Conservation (phyloP, 208 protist species). For the Paratrypanosoma confusum region DNA sequence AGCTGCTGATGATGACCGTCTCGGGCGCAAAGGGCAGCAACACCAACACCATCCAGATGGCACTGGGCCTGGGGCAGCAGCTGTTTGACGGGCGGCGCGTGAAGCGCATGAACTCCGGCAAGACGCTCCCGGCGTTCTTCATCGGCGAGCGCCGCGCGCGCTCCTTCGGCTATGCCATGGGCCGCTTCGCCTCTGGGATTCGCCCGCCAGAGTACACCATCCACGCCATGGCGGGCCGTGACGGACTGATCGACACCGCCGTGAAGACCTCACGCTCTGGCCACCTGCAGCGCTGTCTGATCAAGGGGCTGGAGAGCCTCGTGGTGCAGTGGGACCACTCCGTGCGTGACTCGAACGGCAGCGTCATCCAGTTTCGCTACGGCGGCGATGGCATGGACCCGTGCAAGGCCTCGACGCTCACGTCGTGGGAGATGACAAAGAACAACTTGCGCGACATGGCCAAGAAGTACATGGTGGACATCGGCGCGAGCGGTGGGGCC, state of each 20-base stretch:
- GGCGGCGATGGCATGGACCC: constrained; percentile 98
- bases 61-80: constrained; percentile 94
- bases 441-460: constrained; percentile 64
- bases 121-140: constrained; percentile 93
- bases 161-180: constrained; percentile 86
- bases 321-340: constrained; percentile 93
- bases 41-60: constrained; percentile 98
- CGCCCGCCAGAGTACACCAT: constrained; percentile 98
- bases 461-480: constrained; percentile 45
- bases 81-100: constrained; percentile 98
- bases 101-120: constrained; percentile 93
- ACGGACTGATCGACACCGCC: constrained; percentile 99
- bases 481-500: constrained; percentile 9
- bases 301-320: constrained; percentile 95
- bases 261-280: constrained; percentile 99
- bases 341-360: constrained; percentile 91
- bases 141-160: constrained; percentile 54
- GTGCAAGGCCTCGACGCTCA: constrained; percentile 87
- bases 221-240: constrained; percentile 99
- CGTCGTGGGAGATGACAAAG: constrained; percentile 87
- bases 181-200: constrained; percentile 99
- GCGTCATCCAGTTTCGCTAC: constrained; percentile 96
- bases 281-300: constrained; percentile 97
- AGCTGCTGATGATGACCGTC: constrained; percentile 97
- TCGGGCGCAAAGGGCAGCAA: constrained; percentile 98